Base-by-base conservation (phyloP, 768 basidiomycete genomes). In the Termitomyces sp. region DNA sequence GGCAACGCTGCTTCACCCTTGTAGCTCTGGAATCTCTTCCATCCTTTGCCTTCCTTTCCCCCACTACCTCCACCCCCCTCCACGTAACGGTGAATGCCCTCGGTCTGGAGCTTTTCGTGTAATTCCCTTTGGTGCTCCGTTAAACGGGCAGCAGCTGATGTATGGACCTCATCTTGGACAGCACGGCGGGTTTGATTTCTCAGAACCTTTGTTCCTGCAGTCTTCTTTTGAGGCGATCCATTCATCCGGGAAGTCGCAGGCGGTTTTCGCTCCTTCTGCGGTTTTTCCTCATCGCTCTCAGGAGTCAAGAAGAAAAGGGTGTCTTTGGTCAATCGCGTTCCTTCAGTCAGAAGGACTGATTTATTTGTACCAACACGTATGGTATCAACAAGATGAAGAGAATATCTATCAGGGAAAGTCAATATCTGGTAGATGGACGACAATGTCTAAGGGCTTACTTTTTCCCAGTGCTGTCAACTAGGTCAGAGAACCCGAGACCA, bases 21-120 rank as follows among this genome's bases (percentile, higher is more conserved):
- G 76, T 98, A 99, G 67, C 94, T 96, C 77, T 94, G 94, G 78
- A 96, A 98, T 63, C 88, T 86, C 72, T 96, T 96, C 90, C 95
- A 96, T 14, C 87, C 85, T 72, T 98, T 98, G 42, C 92, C 93
- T 69, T 95, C 89, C 67, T 92, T 94, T 14, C 88, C 89, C 46
- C 83, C 83, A 25, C 79, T 77, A 0, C 85, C 91, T 38, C 83
- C 87, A 7, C 88, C 92, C 59, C 88, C 90, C 68, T 92, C 92
- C 0, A 92, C 90, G 71, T 86, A 97, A 69, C 85, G 89, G 61
- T 88, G 83, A 45, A 98, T 69, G 15, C 96, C 97, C 47, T 89
- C 89, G 2, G 80, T 72, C 68, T 97, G 94, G 48, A 95, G 74
- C 64, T 81, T 81, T 38, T 79, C 78, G 66, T 96, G 96, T 32